These are phyloP conservation scores for Hymenoscyphus fructigenus DNA, from an alignment of 2,329 filamentous ascomycete genomes.

Conservation along the genomic window DNA sequence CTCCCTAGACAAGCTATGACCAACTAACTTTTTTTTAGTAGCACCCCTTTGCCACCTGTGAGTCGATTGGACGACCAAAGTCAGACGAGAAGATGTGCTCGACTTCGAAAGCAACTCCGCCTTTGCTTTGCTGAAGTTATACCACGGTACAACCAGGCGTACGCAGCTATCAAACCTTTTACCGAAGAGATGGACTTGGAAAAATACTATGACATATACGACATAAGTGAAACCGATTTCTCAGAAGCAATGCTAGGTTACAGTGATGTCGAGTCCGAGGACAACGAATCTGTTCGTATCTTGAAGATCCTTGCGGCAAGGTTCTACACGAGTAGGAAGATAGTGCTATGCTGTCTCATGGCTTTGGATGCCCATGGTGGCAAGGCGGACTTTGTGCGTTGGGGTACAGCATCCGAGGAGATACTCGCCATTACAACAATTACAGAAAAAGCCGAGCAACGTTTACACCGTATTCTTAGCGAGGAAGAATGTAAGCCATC, in stretches of 20 bases:
- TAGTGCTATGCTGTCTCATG: slow-evolving; percentile 84
- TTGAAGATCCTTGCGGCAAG: slow-evolving; percentile 80
- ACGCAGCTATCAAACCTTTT: slow-evolving; percentile 66
- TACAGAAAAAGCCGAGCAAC: slow-evolving; percentile 62
- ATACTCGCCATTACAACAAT: slow-evolving; percentile 64
- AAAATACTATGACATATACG: slow-evolving; percentile 89
- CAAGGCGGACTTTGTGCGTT: slow-evolving; percentile 72
- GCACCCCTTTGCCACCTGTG: slow-evolving; percentile 86
- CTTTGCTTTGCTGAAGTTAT: slow-evolving; percentile 69
- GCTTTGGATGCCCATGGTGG: slow-evolving; percentile 82
- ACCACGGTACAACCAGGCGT: slow-evolving; percentile 69
- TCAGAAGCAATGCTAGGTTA: slow-evolving; percentile 67
- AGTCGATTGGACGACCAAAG: slow-evolving; percentile 83
- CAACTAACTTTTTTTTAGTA: slow-evolving; percentile 51
- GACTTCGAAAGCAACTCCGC: slow-evolving; percentile 74
- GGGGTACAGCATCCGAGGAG: slow-evolving; percentile 74
- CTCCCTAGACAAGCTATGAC: not conserved
- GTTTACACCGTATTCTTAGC: slow-evolving; percentile 66
- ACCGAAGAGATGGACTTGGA: slow-evolving; percentile 80
- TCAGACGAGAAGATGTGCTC: slow-evolving; percentile 74
- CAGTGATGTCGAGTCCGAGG: slow-evolving; percentile 67
- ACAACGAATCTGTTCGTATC: slow-evolving; percentile 73
- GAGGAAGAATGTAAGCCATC: slow-evolving; percentile 73
- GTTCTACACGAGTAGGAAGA: slow-evolving; percentile 76
- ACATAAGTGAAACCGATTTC: slow-evolving; percentile 72